Base-by-base conservation (phyloP, 768 basidiomycete genomes). In the Exidia glandulosa region DNA sequence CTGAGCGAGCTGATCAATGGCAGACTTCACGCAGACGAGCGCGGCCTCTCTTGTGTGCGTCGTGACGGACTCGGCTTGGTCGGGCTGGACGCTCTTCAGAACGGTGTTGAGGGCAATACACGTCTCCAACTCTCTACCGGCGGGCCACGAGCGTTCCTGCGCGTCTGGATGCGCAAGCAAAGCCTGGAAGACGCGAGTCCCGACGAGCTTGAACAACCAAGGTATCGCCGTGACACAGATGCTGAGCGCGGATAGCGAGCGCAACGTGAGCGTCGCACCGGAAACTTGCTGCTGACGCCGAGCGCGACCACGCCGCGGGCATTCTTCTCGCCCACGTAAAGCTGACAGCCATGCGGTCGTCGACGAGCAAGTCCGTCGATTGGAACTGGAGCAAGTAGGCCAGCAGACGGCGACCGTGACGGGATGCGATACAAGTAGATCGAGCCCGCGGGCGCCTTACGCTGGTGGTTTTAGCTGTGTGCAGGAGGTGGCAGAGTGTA, bases 1-100 rank as follows among this genome's bases (percentile, higher is more conserved):
- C 57, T 50, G 60, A 54, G 57, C 45, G 25, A 41, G 32, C 41
- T 34, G 36, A 34, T 59, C 54, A 30, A 37, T 66, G 61, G 69
- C 85, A 80, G 48, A 86, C 83, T 6, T 78, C 77, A 48, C 91
- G 71, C 45, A 93, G 81, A 59, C 75, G 78, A 55, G 79, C 78
- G 52, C 98, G 77, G 19, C 90, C 85, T 59, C 88, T 83, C 5
- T 85, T 76, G 52, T 87, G 83, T 32, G 86, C 81, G 29, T 92
- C 82, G 63, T 94, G 85, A 4, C 84, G 82, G n/a, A n/a, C n/a
- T 37, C 36, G 14, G 94, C 90, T 25, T 94, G n/a, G 66, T 97
- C 94, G 63, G 82, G 81, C 0, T 95, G 94, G 66, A 96, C 87
- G 68, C 98, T 95, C 69, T 98, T 96, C 56, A 99, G 76, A 62